Conservation (phyloP, 2,329 filamentous ascomycete genomes). For the Rosellinia necatrix region DNA sequence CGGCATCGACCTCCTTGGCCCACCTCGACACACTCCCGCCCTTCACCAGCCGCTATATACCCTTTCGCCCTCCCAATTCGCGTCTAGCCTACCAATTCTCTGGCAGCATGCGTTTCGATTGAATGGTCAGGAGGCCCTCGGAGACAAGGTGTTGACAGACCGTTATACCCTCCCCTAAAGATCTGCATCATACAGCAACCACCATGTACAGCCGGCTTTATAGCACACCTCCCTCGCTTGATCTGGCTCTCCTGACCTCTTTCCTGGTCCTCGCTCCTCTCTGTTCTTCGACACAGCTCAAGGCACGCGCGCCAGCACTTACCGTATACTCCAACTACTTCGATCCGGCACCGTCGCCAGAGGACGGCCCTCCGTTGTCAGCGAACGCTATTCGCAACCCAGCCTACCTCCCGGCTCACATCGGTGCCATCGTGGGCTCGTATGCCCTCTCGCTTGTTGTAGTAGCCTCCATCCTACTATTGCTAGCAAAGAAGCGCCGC, state of each 20-base stretch:
- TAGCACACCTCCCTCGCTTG: conserved; percentile 39
- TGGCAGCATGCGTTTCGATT: conserved; percentile 57
- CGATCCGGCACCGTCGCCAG: conserved; percentile 61
- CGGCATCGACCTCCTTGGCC: conserved; percentile 37
- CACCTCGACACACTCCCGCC: conserved; percentile 27
- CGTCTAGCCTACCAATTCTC: conserved; percentile 51
- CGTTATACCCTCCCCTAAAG: conserved; percentile 35
- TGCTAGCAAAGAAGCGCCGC: conserved; percentile 61
- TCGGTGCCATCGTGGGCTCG: conserved; percentile 80
- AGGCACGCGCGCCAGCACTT: conserved; percentile 30
- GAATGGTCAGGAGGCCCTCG: conserved; percentile 49
- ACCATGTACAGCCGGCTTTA: conserved; percentile 43
- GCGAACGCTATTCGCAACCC: conserved; percentile 63
- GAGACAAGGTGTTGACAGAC: conserved; percentile 35
- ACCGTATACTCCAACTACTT: conserved; percentile 46
- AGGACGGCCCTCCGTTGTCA: conserved; percentile 64
- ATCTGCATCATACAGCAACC: conserved; percentile 39
- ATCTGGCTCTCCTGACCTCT: conserved; percentile 33
- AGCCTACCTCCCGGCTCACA: conserved; percentile 75
- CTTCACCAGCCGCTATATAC: conserved; percentile 64
- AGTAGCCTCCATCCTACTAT: conserved; percentile 68
- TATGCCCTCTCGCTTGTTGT: conserved; percentile 80
- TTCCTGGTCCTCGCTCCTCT: conserved; percentile 35
- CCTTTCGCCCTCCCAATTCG: conserved; percentile 50
- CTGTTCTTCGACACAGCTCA: conserved; percentile 33